These are phyloP conservation scores for Ceratocystis ficicola DNA, from an alignment of 2,329 filamentous ascomycete genomes.

Conservation along the genomic window DNA sequence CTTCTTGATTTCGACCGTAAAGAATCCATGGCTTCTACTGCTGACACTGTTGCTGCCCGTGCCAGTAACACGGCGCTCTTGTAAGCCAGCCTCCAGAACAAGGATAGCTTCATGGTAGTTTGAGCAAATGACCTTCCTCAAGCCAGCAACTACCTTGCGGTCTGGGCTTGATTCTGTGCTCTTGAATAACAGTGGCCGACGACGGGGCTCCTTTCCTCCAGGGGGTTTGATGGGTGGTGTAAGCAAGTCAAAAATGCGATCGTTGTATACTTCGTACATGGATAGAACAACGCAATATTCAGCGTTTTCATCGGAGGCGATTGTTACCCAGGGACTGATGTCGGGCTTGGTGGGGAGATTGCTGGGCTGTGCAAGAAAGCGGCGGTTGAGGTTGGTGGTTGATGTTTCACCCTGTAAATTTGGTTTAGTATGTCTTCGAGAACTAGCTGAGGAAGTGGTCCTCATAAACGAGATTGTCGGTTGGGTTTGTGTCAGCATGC, in stretches of 20 bases:
- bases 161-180: slow-evolving; percentile 77
- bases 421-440: slow-evolving; percentile 40
- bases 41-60: slow-evolving; percentile 89
- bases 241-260: slow-evolving; percentile 89
- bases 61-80: slow-evolving; percentile 75
- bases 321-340: slow-evolving; percentile 56
- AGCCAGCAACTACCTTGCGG: slow-evolving; percentile 83
- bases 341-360: slow-evolving; percentile 61
- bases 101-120: slow-evolving; percentile 73
- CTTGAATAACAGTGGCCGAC: slow-evolving; percentile 84
- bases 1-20: slow-evolving; percentile 90
- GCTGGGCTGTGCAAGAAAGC: slow-evolving; percentile 57
- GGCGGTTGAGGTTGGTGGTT: slow-evolving; percentile 44
- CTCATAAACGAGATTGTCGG: slow-evolving; percentile 28
- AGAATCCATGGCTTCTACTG: slow-evolving; percentile 89
- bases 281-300: slow-evolving; percentile 85
- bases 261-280: slow-evolving; percentile 99
- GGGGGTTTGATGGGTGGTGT: slow-evolving; percentile 40
- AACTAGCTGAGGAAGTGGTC: slow-evolving; percentile 32
- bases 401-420: slow-evolving; percentile 38
- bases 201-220: slow-evolving; percentile 31
- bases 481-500: not conserved
- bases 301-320: slow-evolving; percentile 48
- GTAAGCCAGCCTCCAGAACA: slow-evolving; percentile 78
- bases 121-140: slow-evolving; percentile 80